phyloP scores from a whole-genome alignment of 129 eudicot species.

The Scalesia atractyloides region DNA sequence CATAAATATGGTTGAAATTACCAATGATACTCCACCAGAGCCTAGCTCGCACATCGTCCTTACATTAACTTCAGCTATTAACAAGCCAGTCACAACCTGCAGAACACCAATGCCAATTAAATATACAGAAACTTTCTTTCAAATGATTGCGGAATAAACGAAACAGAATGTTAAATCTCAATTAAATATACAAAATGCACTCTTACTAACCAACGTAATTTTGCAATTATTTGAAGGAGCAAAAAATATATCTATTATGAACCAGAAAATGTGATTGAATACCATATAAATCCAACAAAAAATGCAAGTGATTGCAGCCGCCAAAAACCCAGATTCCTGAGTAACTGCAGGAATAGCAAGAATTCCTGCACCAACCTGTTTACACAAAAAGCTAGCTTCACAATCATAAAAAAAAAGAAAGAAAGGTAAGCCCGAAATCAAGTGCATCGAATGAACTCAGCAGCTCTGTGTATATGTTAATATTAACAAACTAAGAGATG shows the following conservation, averaged over 20 bases:
- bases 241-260: not conserved
- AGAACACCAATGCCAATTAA: not conserved
- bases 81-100: slow-evolving; percentile 93
- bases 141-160: not conserved
- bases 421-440: not conserved
- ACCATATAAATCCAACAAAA: slow-evolving; percentile 95
- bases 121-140: not conserved
- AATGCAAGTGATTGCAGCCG: slow-evolving; percentile 81
- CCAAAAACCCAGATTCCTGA: slow-evolving; percentile 95
- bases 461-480: not conserved
- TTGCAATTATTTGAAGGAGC: slow-evolving; percentile 2
- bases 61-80: slow-evolving; percentile 95
- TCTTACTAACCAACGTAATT: slow-evolving; percentile 4
- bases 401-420: not conserved
- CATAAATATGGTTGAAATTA: slow-evolving; percentile 38
- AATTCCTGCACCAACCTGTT: slow-evolving; percentile 95
- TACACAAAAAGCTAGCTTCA: slow-evolving; percentile 5
- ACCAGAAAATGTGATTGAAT: slow-evolving; percentile 4
- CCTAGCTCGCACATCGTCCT: slow-evolving; percentile 96
- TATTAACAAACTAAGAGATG: slow-evolving; percentile 1
- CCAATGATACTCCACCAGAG: slow-evolving; percentile 97
- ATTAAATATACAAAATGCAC: slow-evolving; percentile 10
- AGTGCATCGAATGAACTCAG: slow-evolving; percentile 1
- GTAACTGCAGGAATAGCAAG: slow-evolving; percentile 99
- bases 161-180: not conserved